Base-by-base conservation (phyloP, 164 flowering plant genomes). In the Dillenia suffruticosa region DNA sequence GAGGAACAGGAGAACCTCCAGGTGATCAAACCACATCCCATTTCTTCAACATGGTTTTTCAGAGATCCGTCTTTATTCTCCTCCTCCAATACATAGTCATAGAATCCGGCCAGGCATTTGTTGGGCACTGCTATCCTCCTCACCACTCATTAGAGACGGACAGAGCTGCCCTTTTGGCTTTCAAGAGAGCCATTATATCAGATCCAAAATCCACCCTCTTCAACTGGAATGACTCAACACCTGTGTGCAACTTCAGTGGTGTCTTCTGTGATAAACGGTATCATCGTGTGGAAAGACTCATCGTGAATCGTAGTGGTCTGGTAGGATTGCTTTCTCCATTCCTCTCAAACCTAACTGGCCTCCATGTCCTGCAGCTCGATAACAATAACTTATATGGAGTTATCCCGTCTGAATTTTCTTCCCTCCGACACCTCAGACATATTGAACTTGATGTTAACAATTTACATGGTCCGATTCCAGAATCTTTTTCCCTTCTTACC, bases 101-200 rank as follows among this genome's bases (percentile, higher is more conserved):
- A 51, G 12, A 16, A 9, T 63, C 17, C 12, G 56, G 67, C 8
- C 22, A 26, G 47, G 49, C 67, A 22, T 40, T 52, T 12, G 15
- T 12, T 50, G 44, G 61, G 49, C 65, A 49, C 16, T 71, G 61
- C 17, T 57, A 52, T 65, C 3, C 26, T 24, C 26, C 26, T 24
- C 72, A 56, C 59, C 73, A 64, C 50, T 66, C 77, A 19, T 54
- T 74, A 32, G 57, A 51, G 4, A 60, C 63, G 0, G 88, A 84
- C 72, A 81, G 72, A 66, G 76, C 72, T 13, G 75, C 85, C 9
- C 84, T 83, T 51, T 63, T 83, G 9, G 75, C 59, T 40, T 77
- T 83, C 83, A 78, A 66, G 51, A 67, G 12, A 1, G 50, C 58
- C 57, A 57, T 79, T 10, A 14, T 5, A 2, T 46, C 44, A 1